These are phyloP conservation scores for Gossypium mustelinum DNA, from an alignment of 345 rosid genomes.

Conservation along the genomic window DNA sequence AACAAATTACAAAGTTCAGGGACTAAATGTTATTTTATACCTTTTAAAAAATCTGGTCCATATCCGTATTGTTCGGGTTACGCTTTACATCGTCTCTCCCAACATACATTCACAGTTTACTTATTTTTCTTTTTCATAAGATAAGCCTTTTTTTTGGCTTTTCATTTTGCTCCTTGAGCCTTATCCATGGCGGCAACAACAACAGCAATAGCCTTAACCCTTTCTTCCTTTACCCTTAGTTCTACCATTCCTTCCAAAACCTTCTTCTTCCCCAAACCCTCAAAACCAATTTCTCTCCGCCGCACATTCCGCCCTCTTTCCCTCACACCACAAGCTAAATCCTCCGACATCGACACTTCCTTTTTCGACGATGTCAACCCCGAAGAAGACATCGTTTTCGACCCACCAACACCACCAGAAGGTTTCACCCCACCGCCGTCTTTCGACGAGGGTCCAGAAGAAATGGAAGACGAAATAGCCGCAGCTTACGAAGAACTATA, in stretches of 20 bases:
- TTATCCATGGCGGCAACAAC: conserved; percentile 33
- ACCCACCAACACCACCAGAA: conserved; percentile 62
- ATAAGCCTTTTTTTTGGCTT: conserved; percentile 12
- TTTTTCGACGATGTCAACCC: conserved; percentile 47
- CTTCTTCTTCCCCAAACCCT: conserved; percentile 23
- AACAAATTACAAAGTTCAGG: too few relatives aligned
- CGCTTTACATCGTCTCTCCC: too few relatives aligned
- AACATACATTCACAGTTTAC: too few relatives aligned
- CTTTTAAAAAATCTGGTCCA: too few relatives aligned
- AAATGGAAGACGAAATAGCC: conserved; percentile 68
- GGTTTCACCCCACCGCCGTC: conserved; percentile 48
- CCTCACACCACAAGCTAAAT: conserved; percentile 9
- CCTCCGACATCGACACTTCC: conserved; percentile 38
- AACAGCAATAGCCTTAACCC: conserved; percentile 23
- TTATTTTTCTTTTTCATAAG: neutral
- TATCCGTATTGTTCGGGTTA: too few relatives aligned
- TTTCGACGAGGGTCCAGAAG: conserved; percentile 71
- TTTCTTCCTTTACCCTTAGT: conserved; percentile 28
- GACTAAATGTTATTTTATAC: too few relatives aligned
- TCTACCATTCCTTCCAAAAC: conserved; percentile 26
- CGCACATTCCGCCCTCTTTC: conserved; percentile 29
- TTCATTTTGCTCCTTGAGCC: conserved; percentile 3
- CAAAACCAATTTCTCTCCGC: conserved; percentile 20
- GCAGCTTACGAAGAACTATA: conserved; percentile 72
- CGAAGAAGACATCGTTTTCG: conserved; percentile 45